phyloP scores from a whole-genome alignment of 768 basidiomycete genomes.

The Suillus occidentalis region DNA sequence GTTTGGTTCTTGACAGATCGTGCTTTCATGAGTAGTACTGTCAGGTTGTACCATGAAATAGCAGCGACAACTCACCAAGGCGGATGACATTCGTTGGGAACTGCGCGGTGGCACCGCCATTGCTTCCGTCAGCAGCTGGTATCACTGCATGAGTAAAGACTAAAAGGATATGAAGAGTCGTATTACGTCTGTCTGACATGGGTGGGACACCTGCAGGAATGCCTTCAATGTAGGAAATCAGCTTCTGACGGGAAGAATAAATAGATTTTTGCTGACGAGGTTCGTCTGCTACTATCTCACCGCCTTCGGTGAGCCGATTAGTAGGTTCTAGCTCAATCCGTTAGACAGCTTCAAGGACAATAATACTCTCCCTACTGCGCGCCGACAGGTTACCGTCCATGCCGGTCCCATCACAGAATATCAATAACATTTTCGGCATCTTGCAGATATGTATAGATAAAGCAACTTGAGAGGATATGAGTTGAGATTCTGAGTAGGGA shows the following conservation, averaged over 20 bases:
- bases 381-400: slow-evolving; percentile 10
- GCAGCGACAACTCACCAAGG: slow-evolving; percentile 8
- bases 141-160: neutral
- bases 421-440: slow-evolving; percentile 6
- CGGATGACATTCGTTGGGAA: slow-evolving; percentile 11
- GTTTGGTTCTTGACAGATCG: slow-evolving; percentile 2
- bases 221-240: neutral
- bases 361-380: neutral
- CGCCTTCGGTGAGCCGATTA: neutral
- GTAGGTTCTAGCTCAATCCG: neutral
- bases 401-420: slow-evolving; percentile 16
- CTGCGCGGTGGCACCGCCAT: neutral
- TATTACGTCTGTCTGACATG: neutral
- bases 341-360: neutral
- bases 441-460: neutral
- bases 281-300: neutral
- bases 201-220: neutral
- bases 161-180: neutral
- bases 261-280: neutral
- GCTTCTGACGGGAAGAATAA: neutral
- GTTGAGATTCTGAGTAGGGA: neutral
- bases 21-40: neutral
- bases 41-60: neutral
- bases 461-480: neutral
- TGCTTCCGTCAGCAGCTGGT: neutral